Base-by-base conservation (phyloP, 306 rosid species). In the Oemleria cerasiformis region DNA sequence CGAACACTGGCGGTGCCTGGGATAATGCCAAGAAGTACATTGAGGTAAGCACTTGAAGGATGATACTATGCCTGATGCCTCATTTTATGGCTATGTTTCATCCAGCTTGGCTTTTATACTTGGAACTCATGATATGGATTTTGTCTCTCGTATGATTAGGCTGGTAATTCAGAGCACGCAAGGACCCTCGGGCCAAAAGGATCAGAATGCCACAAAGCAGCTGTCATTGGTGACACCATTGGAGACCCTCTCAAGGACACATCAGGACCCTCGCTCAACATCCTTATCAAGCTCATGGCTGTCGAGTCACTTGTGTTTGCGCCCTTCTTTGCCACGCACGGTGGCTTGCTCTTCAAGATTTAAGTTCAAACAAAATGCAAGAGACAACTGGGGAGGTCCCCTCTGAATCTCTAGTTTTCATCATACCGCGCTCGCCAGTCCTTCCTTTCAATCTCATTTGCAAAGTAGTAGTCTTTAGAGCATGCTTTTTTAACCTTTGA, bases 1-100 rank as follows among this genome's bases (percentile, higher is more conserved):
- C 99, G 74, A 95, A 95, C 96, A 91, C 99, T 4, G 96, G 99
- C 56, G 99, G 99, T 78, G 99, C 99, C 51, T 95, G 99, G 97
- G 99, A 95, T 71, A 95, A 91, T 45, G 99, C 96, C 80, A 95
- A 89, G 87, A 95, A 95, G 74, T 95, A 91, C 70, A 95, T 95
- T 14, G 97, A 95, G 99, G 99, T 88, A 74, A 68, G 64, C 55
- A 61, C 48, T 41, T 66, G 34, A 44, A 63, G 73, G 49, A 6
- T 51, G 14, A 68, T 62, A 38, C 42, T n/a, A 8, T n/a, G n/a
- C n/a, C n/a, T n/a, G n/a, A 13, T 70, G 41, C 45, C 43, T 41
- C 36, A 30, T 65, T 44, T 61, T 44, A 5, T 21, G 44, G 17
- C 13, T 30, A 45, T 9, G 40, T n/a, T 20, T 16, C 38, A 12